Conservation (phyloP, 495 filamentous ascomycete species). For the Xylaria acuta region DNA sequence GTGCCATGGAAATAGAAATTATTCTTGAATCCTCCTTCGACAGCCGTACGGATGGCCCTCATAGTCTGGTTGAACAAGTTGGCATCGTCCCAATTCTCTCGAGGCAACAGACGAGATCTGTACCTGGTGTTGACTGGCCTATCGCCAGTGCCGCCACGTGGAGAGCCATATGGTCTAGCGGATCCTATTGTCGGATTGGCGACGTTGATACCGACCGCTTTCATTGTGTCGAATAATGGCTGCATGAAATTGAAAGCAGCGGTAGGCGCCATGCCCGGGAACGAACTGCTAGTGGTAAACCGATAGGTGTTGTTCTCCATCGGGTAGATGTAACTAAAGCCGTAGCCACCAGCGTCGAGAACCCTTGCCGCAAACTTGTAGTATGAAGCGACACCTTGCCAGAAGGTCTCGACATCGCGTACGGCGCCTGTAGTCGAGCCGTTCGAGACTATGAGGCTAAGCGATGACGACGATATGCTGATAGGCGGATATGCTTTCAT, state of each 20-base stretch:
- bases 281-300: conserved; percentile 41
- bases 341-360: conserved; percentile 52
- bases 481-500: conserved; percentile 45
- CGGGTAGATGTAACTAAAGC: conserved; percentile 50
- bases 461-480: conserved; percentile 36
- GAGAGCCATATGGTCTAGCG: conserved; percentile 28
- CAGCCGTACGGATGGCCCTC: conserved; percentile 53
- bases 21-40: conserved; percentile 51
- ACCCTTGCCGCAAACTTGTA: conserved; percentile 47
- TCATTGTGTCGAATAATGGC: conserved; percentile 43
- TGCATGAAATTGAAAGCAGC: conserved; percentile 37
- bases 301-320: conserved; percentile 33
- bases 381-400: conserved; percentile 50
- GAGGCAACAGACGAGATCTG: conserved; percentile 60
- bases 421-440: conserved; percentile 10
- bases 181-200: conserved; percentile 32
- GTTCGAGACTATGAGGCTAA: conserved; percentile 47
- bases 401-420: conserved; percentile 53
- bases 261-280: conserved; percentile 33
- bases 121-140: conserved; percentile 35
- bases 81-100: conserved; percentile 51
- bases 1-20: conserved; percentile 55
- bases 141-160: conserved; percentile 40
- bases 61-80: conserved; percentile 54
- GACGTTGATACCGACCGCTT: conserved; percentile 41